A percentile compares a stretch with the other conserved stretches of the same genome.
Conservation (phyloP, 2,329 filamentous ascomycete species). For the Beauveria brongniartii region DNA sequence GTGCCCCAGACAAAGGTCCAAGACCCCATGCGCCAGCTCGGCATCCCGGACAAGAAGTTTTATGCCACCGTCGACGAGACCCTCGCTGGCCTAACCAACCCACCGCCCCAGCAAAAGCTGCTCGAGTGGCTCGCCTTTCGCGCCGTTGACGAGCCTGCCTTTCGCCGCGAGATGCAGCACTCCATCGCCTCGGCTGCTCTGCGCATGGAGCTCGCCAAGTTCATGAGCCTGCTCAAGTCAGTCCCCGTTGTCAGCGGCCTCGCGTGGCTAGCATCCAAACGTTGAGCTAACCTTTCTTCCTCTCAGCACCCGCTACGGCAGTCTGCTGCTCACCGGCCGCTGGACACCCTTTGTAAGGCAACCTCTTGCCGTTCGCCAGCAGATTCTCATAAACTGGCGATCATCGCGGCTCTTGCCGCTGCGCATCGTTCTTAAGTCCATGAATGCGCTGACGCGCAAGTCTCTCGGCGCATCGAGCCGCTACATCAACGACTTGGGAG, state of each 20-base stretch:
- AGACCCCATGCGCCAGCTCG: constrained; percentile 34
- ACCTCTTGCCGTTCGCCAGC: constrained; percentile 49
- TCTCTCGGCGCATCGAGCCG: constrained; percentile 48
- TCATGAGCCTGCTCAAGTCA: constrained; percentile 37
- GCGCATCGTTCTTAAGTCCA: constrained; percentile 45
- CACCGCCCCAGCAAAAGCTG: constrained; percentile 36
- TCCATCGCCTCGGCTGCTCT: constrained; percentile 30
- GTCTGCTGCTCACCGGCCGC: constrained; percentile 60
- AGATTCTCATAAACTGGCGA: constrained; percentile 56
- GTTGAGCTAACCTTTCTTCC: not conserved
- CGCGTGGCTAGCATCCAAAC: not conserved
- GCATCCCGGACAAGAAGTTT: constrained; percentile 42
- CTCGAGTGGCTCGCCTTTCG: constrained; percentile 45
- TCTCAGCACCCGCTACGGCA: constrained; percentile 51
- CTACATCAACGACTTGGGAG: constrained; percentile 45
- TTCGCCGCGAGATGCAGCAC: constrained; percentile 41
- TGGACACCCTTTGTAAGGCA: constrained; percentile 54
- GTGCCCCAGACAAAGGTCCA: constrained; percentile 30
- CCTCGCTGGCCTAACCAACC: constrained; percentile 26
- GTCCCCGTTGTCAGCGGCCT: constrained; percentile 16
- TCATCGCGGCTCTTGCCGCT: constrained; percentile 46
- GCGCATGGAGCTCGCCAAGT: constrained; percentile 29
- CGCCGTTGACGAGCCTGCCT: constrained; percentile 42
- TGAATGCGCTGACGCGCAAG: constrained; percentile 47
- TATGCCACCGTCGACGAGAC: constrained; percentile 34